Base-by-base conservation (phyloP, 2,329 filamentous ascomycete genomes). In the Botrytis cinerea region DNA sequence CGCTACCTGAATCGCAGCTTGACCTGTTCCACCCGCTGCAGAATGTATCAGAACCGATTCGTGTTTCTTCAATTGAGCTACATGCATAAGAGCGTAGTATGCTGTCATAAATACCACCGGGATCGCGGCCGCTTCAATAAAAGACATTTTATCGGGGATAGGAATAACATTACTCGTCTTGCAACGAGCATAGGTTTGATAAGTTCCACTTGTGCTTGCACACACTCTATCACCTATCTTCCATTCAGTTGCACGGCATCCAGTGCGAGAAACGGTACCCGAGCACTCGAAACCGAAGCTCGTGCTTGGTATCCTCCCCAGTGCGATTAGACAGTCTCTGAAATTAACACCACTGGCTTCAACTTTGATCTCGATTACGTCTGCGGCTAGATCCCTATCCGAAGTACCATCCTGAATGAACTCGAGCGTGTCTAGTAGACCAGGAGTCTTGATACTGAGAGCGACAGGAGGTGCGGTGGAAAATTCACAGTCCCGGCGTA, bases 21-120 rank as follows among this genome's bases (percentile, higher is more conserved):
- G 78, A 0, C 82, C 82, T 10, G 82, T 66, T 2, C 75, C 80
- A 9, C 81, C 81, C 1, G 80, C 74, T 4, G 75, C 82, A 4
- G 76, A 71, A 64, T 83, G 82, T 0, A 83, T 79, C 35, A 83
- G 72, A 1, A 83, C 72, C 0, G 76, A 75, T 48, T 83, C 79
- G 0, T 72, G 72, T 32, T 59, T 32, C 32, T 59, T 51, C 6
- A 79, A 18, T 8, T 69, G 63, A 12, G 77, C 78, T n/a, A 77
- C 28, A 32, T 75, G 35, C 25, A 70, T 32, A 4, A 80, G 74
- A 25, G 72, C 72, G 71, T 79, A 73, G 46, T 73, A 73, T 6
- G 78, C 76, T 4, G 79, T 78, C 7, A 45, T 54, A 32, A 70
- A 78, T 25, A 64, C 71, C 9, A 76, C 35, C 2, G 77, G 75